A percentile compares a stretch with the other conserved stretches of the same genome.
These are phyloP conservation scores for Xylariaceae sp. DNA, from an alignment of 2,329 filamentous ascomycete genomes.

Conservation along the genomic window DNA sequence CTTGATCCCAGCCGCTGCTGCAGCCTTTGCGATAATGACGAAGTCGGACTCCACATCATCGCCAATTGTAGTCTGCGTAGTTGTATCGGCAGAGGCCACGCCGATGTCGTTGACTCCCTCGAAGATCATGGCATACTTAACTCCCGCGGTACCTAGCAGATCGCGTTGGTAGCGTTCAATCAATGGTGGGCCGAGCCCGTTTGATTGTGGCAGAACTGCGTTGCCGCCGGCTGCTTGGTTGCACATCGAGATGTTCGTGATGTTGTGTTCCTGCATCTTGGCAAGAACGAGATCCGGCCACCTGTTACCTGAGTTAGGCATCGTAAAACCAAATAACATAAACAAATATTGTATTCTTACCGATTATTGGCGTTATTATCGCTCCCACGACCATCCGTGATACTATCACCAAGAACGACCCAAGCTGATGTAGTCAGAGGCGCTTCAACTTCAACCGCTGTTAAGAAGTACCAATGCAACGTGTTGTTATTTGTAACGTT, in stretches of 20 bases:
- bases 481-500: conserved; percentile 41
- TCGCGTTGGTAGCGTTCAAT: conserved; percentile 61
- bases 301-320: conserved; percentile 22
- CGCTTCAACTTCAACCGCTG: conserved; percentile 54
- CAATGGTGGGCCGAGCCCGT: conserved; percentile 57
- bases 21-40: conserved; percentile 51
- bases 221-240: conserved; percentile 71
- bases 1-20: conserved; percentile 51
- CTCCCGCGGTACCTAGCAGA: conserved; percentile 53
- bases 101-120: conserved; percentile 70
- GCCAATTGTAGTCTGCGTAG: conserved; percentile 46
- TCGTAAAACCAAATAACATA: not conserved
- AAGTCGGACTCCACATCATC: conserved; percentile 54
- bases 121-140: conserved; percentile 61
- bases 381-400: conserved; percentile 64
- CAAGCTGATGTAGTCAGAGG: conserved; percentile 42
- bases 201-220: conserved; percentile 50
- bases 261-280: conserved; percentile 45
- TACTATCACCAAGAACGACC: conserved; percentile 60
- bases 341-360: conserved; percentile 18
- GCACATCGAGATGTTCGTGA: conserved; percentile 50
- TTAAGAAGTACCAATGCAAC: conserved; percentile 56
- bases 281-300: conserved; percentile 57
- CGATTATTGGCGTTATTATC: conserved; percentile 57
- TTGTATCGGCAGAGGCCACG: conserved; percentile 39